Percentiles rank a stretch among this genome's conserved stretches.
Evolutionary conservation across 192 early-diverging fungal species (phyloP).

Genomic region (Kappamyces sp.): DNA sequence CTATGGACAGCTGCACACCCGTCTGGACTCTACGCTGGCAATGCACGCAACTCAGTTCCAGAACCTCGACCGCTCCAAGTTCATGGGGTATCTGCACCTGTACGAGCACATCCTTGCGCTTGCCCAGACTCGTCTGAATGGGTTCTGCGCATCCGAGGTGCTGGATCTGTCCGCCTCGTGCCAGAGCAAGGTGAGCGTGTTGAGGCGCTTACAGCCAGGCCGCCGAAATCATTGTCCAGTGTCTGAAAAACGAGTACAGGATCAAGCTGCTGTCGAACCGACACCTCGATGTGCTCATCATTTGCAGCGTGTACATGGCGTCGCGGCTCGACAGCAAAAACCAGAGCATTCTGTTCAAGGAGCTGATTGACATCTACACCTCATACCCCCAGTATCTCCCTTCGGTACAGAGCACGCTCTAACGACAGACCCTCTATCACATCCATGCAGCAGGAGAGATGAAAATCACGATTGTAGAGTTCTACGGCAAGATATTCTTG

Average conservation of each 20-base stretch:
- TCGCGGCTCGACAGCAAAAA: background rate
- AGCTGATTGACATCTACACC: background rate
- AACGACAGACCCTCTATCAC: too few species aligned
- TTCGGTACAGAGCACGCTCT: background rate
- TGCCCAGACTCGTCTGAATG: background rate
- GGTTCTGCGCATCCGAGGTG: slow-evolving; percentile 1
- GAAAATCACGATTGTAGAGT: too few species aligned
- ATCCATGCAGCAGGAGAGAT: too few species aligned
- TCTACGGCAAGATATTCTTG: too few species aligned
- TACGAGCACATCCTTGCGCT: slow-evolving; percentile 1
- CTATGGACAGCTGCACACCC: background rate
- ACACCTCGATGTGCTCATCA: slow-evolving; percentile 8
- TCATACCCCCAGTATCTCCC: slow-evolving; percentile 2
- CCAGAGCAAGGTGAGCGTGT: background rate
- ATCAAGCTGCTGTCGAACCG: slow-evolving; percentile 9
- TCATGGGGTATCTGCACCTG: slow-evolving; percentile 8
- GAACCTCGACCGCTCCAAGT: slow-evolving; percentile 7
- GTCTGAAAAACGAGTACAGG: slow-evolving; percentile 10
- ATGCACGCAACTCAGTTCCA: too few species aligned
- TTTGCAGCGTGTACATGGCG: slow-evolving; percentile 10
- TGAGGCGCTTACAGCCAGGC: background rate
- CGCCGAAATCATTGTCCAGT: slow-evolving; percentile 5
- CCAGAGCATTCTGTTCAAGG: slow-evolving; percentile 5
- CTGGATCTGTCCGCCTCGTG: background rate
- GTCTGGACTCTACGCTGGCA: too few species aligned